A percentile compares a stretch with the other conserved stretches of the same genome.
phyloP scores from a whole-genome alignment of 371 early-diverging fungal species.

The Encephalitozoon intestinalis region DNA sequence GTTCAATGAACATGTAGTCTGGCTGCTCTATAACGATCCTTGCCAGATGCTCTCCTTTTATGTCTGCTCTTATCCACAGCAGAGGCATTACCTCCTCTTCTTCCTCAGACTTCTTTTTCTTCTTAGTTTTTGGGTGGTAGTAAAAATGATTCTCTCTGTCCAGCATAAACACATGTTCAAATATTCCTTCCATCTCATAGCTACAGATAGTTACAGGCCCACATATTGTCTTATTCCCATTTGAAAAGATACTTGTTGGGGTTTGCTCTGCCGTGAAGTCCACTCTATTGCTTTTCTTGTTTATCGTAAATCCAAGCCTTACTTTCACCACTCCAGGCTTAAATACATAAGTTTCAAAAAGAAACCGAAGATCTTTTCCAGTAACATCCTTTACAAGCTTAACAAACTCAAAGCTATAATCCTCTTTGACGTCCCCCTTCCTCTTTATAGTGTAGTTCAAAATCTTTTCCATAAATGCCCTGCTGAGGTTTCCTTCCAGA shows the following conservation, averaged over 20 bases:
- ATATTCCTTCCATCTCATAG: conserved; percentile 59
- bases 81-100: conserved; percentile 64
- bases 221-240: conserved; percentile 33
- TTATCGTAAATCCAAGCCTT: conserved; percentile 43
- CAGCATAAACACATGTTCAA: conserved; percentile 53
- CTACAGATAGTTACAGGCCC: conserved; percentile 45
- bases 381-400: conserved; percentile 58
- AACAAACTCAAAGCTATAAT: conserved; percentile 52
- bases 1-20: conserved; percentile 88
- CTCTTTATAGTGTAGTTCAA: conserved; percentile 33
- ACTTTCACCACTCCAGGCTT: conserved; percentile 52
- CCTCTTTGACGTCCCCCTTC: background rate
- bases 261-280: conserved; percentile 44
- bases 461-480: conserved; percentile 62
- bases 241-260: conserved; percentile 43
- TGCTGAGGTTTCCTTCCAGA: conserved; percentile 57
- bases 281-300: conserved; percentile 54
- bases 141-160: conserved; percentile 29
- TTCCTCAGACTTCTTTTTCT: conserved; percentile 51
- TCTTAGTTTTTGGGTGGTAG: conserved; percentile 53
- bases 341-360: conserved; percentile 60
- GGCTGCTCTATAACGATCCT: conserved; percentile 76
- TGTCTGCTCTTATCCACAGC: conserved; percentile 89
- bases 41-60: conserved; percentile 83
- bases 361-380: conserved; percentile 56